Base-by-base conservation (phyloP, 305 asterid species). In the Caryopteris hybrid region DNA sequence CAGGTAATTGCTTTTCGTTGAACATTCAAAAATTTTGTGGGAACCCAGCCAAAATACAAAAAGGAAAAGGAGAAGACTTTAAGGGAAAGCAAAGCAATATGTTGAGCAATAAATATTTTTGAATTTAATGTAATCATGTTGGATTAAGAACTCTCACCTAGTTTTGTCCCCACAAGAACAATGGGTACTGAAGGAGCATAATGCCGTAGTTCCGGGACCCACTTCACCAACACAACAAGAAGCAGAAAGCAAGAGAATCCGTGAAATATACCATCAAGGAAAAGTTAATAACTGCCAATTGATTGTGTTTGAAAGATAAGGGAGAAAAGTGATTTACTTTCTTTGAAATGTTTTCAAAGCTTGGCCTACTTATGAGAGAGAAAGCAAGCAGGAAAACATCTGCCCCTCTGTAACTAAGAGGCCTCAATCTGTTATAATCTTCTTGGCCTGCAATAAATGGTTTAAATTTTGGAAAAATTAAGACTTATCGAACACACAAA, bases 301-400 rank as follows among this genome's bases (percentile, higher is more conserved):
- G 71, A 77, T 55, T 47, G 51, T 53, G 25, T 67, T 70, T 67
- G 66, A 64, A 71, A 73, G 71, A 61, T 14, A 34, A 45, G 43
- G 47, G 27, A 50, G 36, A 11, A 39, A 66, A 60, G 34, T 57
- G 42, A 45, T 17, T 76, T 80, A 90, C 95, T 75, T 90, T 90
- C 76, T 90, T 90, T 16, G 93, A 90, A 31, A 90, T 85, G 79
- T 90, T 90, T 65, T 90, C 96, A 80, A 81, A 90, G 86, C 96
- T 90, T 69, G 96, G 96, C 87, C 90, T 83, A 66, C 96, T 90
- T 71, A 90, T 90, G 81, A 90, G 95, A 61, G 96, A 90, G 76
- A 90, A 90, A 8, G 93, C 93, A 46, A 90, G 93, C 25, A 90
- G 64, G 82, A 90, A 90, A 8, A 90, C 95, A 80, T 90, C 96